These are phyloP conservation scores for Cudoniella acicularis DNA, from an alignment of 495 filamentous ascomycete genomes.

Conservation along the genomic window DNA sequence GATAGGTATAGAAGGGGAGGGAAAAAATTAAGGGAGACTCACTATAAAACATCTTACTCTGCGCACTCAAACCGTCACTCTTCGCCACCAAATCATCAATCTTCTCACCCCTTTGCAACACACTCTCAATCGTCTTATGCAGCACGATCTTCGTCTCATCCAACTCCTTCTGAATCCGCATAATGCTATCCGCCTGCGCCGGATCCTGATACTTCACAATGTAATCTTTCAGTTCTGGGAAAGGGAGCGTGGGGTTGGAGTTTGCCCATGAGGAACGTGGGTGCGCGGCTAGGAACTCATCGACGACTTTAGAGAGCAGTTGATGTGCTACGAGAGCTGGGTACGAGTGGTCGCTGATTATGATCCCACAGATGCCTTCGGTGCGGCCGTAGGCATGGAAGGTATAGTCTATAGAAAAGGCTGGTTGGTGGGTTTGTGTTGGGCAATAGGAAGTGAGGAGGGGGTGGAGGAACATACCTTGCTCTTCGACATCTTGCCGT, in stretches of 20 bases:
- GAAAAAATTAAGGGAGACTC: slow-evolving; percentile 16
- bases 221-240: slow-evolving; percentile 76
- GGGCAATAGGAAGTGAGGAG: neutral
- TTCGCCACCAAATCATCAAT: slow-evolving; percentile 86
- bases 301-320: slow-evolving; percentile 84
- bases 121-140: slow-evolving; percentile 92
- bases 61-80: slow-evolving; percentile 78
- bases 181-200: slow-evolving; percentile 80
- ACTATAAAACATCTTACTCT: slow-evolving; percentile 98
- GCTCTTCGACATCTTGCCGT: slow-evolving; percentile 87
- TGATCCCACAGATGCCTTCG: slow-evolving; percentile 82
- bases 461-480: slow-evolving; percentile 40
- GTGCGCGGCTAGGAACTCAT: slow-evolving; percentile 84
- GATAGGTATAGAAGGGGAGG: neutral
- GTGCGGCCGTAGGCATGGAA: slow-evolving; percentile 89
- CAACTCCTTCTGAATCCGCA: slow-evolving; percentile 94
- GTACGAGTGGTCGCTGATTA: slow-evolving; percentile 89
- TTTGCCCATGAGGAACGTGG: slow-evolving; percentile 59
- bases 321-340: slow-evolving; percentile 89
- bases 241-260: slow-evolving; percentile 42
- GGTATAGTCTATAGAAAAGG: slow-evolving; percentile 52
- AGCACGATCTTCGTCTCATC: slow-evolving; percentile 98
- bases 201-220: slow-evolving; percentile 89
- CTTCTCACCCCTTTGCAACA: slow-evolving; percentile 86
- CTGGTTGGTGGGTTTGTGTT: neutral